Evolutionary conservation across 148 eudicot genomes (phyloP).

Genomic region (Tetragonia tetragonoides): DNA sequence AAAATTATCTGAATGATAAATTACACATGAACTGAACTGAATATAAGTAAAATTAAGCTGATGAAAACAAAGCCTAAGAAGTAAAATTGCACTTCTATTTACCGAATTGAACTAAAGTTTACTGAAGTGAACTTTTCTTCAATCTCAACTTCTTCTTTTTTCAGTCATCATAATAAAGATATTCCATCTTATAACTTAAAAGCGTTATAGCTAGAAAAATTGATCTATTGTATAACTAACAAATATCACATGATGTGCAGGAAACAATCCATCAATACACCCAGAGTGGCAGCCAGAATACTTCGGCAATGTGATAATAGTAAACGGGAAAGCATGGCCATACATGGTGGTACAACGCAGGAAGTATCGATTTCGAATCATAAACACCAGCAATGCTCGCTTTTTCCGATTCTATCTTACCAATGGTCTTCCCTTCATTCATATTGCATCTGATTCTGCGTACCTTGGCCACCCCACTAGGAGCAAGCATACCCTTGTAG

Average conservation of each 20-base stretch:
- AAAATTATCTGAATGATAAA: too few species aligned
- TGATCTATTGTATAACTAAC: too few species aligned
- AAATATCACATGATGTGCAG: constrained; percentile 4
- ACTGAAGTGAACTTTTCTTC: too few species aligned
- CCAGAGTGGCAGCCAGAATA: constrained; percentile 95
- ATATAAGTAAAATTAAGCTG: too few species aligned
- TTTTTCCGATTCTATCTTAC: constrained; percentile 56
- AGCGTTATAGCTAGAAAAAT: too few species aligned
- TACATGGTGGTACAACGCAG: constrained; percentile 62
- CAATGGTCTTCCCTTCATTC: constrained; percentile 53
- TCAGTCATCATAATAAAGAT: too few species aligned
- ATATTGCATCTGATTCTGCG: constrained; percentile 66
- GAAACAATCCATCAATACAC: constrained; percentile 78
- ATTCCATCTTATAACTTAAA: too few species aligned
- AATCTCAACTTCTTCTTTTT: too few species aligned
- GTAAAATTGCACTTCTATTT: too few species aligned
- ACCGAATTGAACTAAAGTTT: too few species aligned
- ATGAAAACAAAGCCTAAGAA: too few species aligned
- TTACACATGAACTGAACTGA: too few species aligned
- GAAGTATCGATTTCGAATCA: constrained; percentile 69
- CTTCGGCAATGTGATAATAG: constrained; percentile 71
- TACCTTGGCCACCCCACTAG: constrained; percentile 46
- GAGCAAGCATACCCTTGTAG: constrained; percentile 40
- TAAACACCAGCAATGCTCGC: constrained; percentile 81
- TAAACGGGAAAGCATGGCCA: constrained; percentile 94